Conservation (phyloP, 495 filamentous ascomycete species). For the Sabuloglossum arenarium region DNA sequence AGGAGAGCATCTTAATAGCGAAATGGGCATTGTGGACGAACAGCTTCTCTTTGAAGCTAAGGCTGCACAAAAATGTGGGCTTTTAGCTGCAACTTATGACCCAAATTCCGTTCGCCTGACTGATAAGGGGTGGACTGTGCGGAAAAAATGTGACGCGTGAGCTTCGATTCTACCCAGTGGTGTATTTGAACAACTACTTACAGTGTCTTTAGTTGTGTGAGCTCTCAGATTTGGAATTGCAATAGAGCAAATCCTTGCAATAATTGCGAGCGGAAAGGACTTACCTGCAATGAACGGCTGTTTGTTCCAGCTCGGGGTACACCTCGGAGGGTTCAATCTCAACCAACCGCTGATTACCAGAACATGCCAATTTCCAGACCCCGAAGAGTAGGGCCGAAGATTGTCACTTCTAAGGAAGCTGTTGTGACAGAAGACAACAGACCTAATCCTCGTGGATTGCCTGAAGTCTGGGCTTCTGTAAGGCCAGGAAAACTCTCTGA, state of each 20-base stretch:
- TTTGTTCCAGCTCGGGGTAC: neutral
- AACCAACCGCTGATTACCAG: neutral
- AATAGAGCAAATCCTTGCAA: neutral
- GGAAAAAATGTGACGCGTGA: neutral
- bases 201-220: neutral
- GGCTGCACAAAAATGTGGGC: neutral
- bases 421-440: constrained; percentile 3
- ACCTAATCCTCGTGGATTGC: constrained; percentile 22
- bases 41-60: neutral
- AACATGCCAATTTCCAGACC: neutral
- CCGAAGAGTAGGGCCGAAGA: neutral
- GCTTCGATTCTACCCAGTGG: neutral
- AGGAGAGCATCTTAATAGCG: neutral
- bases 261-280: neutral
- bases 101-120: neutral
- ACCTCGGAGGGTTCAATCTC: neutral
- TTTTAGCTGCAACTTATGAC: neutral
- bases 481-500: neutral
- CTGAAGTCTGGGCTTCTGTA: constrained; percentile 37
- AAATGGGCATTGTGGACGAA: neutral
- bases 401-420: neutral
- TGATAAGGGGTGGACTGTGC: neutral
- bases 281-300: neutral
- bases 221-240: neutral
- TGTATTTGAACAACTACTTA: neutral